A percentile compares a stretch with the other conserved stretches of the same genome.
phyloP scores from a whole-genome alignment of 2,329 filamentous ascomycete species.

The Cytospora chrysosperma region DNA sequence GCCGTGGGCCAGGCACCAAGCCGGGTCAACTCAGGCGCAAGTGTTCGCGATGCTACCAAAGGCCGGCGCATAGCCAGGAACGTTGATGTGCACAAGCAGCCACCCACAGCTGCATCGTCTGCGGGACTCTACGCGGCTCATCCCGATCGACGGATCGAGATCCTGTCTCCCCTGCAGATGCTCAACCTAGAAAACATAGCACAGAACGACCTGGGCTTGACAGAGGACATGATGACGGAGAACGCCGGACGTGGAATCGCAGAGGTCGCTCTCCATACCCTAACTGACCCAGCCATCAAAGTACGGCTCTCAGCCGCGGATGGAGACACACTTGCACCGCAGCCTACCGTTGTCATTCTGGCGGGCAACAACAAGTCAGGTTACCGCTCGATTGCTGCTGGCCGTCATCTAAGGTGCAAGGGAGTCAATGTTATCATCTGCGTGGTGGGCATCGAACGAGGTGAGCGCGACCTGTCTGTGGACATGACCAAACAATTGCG shows the following conservation, averaged over 20 bases:
- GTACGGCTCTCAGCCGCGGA: constrained; percentile 48
- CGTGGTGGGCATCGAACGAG: constrained; percentile 78
- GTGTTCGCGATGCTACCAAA: constrained; percentile 29
- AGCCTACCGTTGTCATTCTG: constrained; percentile 65
- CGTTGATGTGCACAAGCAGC: constrained; percentile 39
- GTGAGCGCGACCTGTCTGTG: constrained; percentile 75
- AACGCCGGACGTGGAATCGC: constrained; percentile 88
- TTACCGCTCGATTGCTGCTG: constrained; percentile 79
- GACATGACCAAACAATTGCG: constrained; percentile 78
- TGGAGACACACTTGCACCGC: constrained; percentile 23
- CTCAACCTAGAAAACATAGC: constrained; percentile 90
- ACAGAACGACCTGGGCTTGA: constrained; percentile 80
- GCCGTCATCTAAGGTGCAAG: constrained; percentile 81
- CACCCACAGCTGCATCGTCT: constrained; percentile 30
- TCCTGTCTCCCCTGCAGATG: constrained; percentile 77
- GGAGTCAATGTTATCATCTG: constrained; percentile 79
- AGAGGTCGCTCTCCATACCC: constrained; percentile 71
- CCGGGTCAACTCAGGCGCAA: constrained; percentile 49
- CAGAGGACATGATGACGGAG: constrained; percentile 87
- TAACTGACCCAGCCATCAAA: constrained; percentile 62
- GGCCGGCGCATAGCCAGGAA: constrained; percentile 32
- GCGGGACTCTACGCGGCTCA: constrained; percentile 53
- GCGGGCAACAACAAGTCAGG: constrained; percentile 94
- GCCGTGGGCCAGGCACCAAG: constrained; percentile 42
- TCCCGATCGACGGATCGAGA: constrained; percentile 58